Evolutionary conservation across 2,329 filamentous ascomycete species (phyloP).

Genomic region (Hypoxylon sp.): DNA sequence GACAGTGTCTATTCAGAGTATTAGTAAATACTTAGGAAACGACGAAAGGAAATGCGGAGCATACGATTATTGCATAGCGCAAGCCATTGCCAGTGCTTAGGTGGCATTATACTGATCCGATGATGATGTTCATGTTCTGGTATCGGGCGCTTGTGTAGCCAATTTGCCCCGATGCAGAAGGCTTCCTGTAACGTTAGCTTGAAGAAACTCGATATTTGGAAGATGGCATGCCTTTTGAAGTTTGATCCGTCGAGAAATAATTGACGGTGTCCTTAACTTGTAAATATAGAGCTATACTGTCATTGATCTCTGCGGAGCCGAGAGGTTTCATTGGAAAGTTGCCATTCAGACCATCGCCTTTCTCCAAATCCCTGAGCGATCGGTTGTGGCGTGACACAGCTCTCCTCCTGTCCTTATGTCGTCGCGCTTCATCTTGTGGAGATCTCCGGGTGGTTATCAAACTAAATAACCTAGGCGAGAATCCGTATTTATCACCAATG

Average conservation of each 20-base stretch:
- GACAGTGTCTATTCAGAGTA: constrained; percentile 68
- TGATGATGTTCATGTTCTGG: constrained; percentile 44
- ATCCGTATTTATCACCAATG: constrained; percentile 74
- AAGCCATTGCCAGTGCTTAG: constrained; percentile 77
- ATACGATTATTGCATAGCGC: constrained; percentile 75
- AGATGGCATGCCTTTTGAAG: constrained; percentile 68
- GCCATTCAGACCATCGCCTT: constrained; percentile 36
- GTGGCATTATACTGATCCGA: constrained; percentile 56
- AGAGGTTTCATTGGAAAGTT: constrained; percentile 26
- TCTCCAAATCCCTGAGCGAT: constrained; percentile 45
- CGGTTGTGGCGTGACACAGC: constrained; percentile 29
- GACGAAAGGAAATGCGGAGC: constrained; percentile 34
- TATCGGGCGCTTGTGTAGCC: constrained; percentile 62
- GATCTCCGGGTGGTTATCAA: constrained; percentile 63
- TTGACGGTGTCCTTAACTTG: constrained; percentile 81
- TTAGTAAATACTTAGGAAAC: constrained; percentile 41
- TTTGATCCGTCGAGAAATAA: constrained; percentile 80
- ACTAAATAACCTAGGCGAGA: constrained; percentile 75
- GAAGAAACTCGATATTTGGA: background rate
- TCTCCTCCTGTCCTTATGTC: constrained; percentile 37
- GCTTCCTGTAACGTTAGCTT: constrained; percentile 60
- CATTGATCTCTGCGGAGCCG: constrained; percentile 39
- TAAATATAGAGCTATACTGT: constrained; percentile 59
- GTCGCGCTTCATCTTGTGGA: constrained; percentile 31
- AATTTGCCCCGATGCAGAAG: constrained; percentile 80